Conservation (phyloP, 768 basidiomycete genomes). For the Tephrocybe sp. region DNA sequence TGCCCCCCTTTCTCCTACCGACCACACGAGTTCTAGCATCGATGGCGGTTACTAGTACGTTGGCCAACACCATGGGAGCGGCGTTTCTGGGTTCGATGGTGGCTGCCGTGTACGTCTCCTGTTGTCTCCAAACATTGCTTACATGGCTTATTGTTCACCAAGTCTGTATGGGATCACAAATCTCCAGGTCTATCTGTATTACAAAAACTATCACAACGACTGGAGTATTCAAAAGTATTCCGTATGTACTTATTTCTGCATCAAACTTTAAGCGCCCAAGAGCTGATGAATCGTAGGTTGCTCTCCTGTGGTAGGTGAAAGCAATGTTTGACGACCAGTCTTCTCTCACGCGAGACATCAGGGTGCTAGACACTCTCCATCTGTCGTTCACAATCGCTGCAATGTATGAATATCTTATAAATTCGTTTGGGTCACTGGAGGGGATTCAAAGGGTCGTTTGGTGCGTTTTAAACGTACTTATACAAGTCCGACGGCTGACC, state of each 20-base stretch:
- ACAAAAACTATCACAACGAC: conserved; percentile 22
- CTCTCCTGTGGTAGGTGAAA: conserved; percentile 18
- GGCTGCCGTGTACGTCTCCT: conserved; percentile 26
- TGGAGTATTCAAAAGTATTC: conserved; percentile 20
- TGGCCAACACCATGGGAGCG: conserved; percentile 30
- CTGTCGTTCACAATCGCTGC: conserved; percentile 24
- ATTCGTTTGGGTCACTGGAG: conserved; percentile 20
- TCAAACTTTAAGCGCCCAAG: too few relatives aligned
- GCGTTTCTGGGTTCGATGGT: conserved; percentile 26
- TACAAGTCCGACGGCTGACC: not conserved
- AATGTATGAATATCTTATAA: conserved; percentile 28
- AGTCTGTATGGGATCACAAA: conserved; percentile 22
- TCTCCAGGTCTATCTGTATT: conserved; percentile 26
- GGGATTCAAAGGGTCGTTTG: conserved; percentile 15
- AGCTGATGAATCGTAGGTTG: too few relatives aligned
- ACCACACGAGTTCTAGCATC: not conserved
- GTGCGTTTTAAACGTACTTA: conserved; percentile 4
- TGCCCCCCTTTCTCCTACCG: not conserved
- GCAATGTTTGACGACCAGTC: not conserved
- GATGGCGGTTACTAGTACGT: conserved; percentile 13
- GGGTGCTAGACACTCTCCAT: conserved; percentile 25
- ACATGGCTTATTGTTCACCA: not conserved
- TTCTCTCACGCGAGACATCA: not conserved
- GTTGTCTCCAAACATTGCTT: not conserved
- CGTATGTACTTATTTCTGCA: conserved; percentile 16